Base-by-base conservation (phyloP, 2,329 filamentous ascomycete genomes). In the Colletotrichum falcatum region DNA sequence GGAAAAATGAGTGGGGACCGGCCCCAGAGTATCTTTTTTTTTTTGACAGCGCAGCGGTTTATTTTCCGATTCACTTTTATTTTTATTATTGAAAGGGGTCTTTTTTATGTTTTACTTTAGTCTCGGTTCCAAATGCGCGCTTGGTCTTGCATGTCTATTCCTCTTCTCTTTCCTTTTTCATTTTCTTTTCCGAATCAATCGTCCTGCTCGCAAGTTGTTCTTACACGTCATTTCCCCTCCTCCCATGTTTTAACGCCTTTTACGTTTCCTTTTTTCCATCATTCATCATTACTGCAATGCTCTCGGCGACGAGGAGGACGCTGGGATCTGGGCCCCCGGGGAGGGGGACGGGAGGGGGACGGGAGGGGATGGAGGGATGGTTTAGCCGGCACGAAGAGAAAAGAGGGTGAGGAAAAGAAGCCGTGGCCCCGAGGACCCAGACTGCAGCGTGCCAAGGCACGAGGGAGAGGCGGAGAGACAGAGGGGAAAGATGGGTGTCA, bases 1-100 rank as follows among this genome's bases (percentile, higher is more conserved):
- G 26, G 46, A 14, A 33, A 49, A n/a, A n/a, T n/a, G 33, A 33
- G 26, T n/a, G 54, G n/a, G n/a, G 18, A 30, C 12, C 20, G 46
- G 61, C 54, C n/a, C n/a, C 33, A 54, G 63, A 16, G 33, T 16
- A 51, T 39, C 23, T 51, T 35, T 12, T 42, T 51, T 53, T 2
- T 23, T n/a, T 28, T n/a, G n/a, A 35, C 44, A 65, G 63, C 63
- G 35, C 46, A 65, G 63, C 63, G 54, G 35, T 35, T 48, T 39
- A 18, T 14, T 20, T 28, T 49, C 61, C n/a, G n/a, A n/a, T n/a
- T n/a, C n/a, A n/a, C n/a, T n/a, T n/a, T n/a, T n/a, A n/a, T n/a
- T n/a, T n/a, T n/a, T n/a, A n/a, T n/a, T n/a, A n/a, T n/a, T n/a
- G n/a, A n/a, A n/a, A n/a, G n/a, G n/a, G n/a, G n/a, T n/a, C n/a